These are phyloP conservation scores for Talaromyces sp. DNA, from an alignment of 2,329 filamentous ascomycete species.

Conservation along the genomic window DNA sequence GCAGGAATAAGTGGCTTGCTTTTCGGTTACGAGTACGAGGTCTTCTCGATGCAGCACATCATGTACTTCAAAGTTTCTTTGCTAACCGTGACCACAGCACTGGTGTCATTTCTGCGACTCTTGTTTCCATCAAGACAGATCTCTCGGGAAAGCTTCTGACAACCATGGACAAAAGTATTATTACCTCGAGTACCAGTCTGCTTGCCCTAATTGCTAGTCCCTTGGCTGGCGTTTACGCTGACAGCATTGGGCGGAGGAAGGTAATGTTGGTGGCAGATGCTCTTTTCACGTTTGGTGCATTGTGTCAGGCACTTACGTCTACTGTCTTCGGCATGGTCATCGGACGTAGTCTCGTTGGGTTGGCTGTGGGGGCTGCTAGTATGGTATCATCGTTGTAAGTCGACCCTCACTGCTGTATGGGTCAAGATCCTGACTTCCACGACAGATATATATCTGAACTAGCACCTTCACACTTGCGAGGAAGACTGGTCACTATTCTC, in stretches of 20 bases:
- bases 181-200: conserved; percentile 57
- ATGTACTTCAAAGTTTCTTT: neutral
- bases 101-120: conserved; percentile 59
- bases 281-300: conserved; percentile 44
- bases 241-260: conserved; percentile 46
- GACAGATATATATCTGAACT: conserved; percentile 76
- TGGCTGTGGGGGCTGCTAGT: conserved; percentile 53
- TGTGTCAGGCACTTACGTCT: conserved; percentile 41
- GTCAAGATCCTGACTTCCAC: neutral
- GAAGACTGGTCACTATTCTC: conserved; percentile 76
- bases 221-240: conserved; percentile 52
- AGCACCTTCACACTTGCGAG: conserved; percentile 70
- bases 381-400: conserved; percentile 72
- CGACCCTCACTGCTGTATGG: neutral
- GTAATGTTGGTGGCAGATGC: conserved; percentile 48
- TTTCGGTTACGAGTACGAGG: conserved; percentile 58
- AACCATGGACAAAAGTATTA: conserved; percentile 57
- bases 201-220: conserved; percentile 57
- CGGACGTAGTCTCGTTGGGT: conserved; percentile 46
- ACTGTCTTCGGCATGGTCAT: conserved; percentile 46
- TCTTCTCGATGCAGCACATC: neutral
- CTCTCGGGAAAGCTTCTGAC: conserved; percentile 49
- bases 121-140: conserved; percentile 54
- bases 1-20: conserved; percentile 57
- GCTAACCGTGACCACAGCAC: conserved; percentile 39